Evolutionary conservation across 1,139 yeast species (phyloP), one percentile per base, ranked within the genome.

Genomic region (Blastobotrys proliferans): DNA sequence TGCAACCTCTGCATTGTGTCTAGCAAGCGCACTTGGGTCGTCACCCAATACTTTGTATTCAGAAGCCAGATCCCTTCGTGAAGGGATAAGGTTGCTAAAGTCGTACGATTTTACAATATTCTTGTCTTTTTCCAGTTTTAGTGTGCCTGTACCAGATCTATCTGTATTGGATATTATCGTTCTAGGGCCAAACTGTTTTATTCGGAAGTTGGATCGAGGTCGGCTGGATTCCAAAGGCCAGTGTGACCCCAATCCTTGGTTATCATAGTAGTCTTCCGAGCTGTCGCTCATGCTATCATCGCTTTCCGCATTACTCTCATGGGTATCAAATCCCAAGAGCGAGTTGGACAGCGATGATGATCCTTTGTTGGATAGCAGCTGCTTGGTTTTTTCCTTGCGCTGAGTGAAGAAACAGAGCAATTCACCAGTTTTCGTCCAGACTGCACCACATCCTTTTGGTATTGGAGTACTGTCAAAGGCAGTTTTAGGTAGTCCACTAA

Each of bases 381-480:
- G 33, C 27, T 38, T 38, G 4, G 30, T 38, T 37, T 35, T 41
- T 9, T 51, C 52, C 18, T 51, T 67, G 59, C 47, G 47, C n/a
- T 83, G 79, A n/a, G 81, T 75, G 63, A 86, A 87, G 56, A 90
- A 88, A 57, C 95, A 85, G 1, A 88, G 82, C 43, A 88, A 68
- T 49, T 77, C 78, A 0, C 97, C 97, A 2, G 78, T 74, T 13
- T 78, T 74, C 0, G 94, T 73, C 96, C 97, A 88, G 0, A 78
- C 70, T 0, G 95, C 96, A 8, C 97, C 96, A 67, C 96, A 88
- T 3, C 92, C 94, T 58, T 85, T 87, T 0, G 97, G 96, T 3
- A 88, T 73, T 0, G 97, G 97, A 0, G 95, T 86, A 29, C 88
- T 81, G 56, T 87, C 95, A 55, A 80, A 76, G 13, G 64, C n/a